These are phyloP conservation scores for Blakeslea trispora DNA, from an alignment of 371 early-diverging fungal species.

Conservation along the genomic window DNA sequence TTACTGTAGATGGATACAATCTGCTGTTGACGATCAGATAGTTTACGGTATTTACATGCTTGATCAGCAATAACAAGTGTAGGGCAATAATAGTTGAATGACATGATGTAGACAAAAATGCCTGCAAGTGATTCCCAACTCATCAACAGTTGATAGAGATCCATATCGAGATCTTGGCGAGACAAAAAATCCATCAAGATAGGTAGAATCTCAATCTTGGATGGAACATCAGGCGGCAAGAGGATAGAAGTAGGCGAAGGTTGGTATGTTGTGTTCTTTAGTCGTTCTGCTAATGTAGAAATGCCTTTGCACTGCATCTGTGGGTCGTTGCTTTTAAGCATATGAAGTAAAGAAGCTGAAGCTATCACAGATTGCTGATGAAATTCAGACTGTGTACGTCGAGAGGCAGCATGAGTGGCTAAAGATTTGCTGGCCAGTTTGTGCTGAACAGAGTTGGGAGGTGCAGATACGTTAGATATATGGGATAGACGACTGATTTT, in stretches of 20 bases:
- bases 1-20: conserved; percentile 6
- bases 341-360: conserved; percentile 13
- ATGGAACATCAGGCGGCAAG: conserved; percentile 29
- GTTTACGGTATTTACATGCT: background rate
- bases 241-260: background rate
- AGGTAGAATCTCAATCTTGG: conserved; percentile 21
- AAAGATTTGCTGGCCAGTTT: background rate
- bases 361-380: conserved; percentile 13
- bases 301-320: conserved; percentile 21
- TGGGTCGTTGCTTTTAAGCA: conserved; percentile 21
- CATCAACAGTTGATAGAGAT: conserved; percentile 29
- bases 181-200: conserved; percentile 23
- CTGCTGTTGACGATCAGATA: background rate
- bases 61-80: conserved; percentile 21
- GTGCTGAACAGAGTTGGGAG: conserved; percentile 1
- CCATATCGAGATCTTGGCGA: background rate
- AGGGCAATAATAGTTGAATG: conserved; percentile 28
- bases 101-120: conserved; percentile 27
- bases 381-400: conserved; percentile 15
- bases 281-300: conserved; percentile 7
- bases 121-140: conserved; percentile 38
- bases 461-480: conserved; percentile 12
- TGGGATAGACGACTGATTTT: conserved; percentile 8
- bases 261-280: conserved; percentile 10
- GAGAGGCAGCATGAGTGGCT: background rate